A percentile compares a stretch with the other conserved stretches of the same genome.
Conservation (phyloP, 176 grass and related monocot species). For the Zoysia pacifica region DNA sequence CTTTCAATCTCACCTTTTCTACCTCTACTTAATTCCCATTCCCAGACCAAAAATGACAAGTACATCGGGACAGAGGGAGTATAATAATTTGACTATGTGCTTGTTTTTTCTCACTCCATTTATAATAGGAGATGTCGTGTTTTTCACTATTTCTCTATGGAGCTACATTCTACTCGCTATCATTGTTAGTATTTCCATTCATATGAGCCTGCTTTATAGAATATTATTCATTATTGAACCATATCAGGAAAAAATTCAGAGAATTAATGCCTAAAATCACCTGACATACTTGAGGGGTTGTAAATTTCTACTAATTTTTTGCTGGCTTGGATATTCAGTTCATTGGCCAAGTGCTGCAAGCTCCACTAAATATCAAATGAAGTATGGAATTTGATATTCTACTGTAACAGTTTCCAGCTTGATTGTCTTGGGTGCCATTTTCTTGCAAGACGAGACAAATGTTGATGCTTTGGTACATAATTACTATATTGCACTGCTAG, state of each 20-base stretch:
- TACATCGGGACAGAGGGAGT: no score
- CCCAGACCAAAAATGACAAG: no score
- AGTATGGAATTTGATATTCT: slow-evolving; percentile 64
- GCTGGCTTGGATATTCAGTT: slow-evolving; percentile 77
- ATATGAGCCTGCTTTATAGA: not conserved
- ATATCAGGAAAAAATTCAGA: slow-evolving; percentile 21
- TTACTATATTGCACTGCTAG: slow-evolving; percentile 26
- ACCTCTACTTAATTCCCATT: no score
- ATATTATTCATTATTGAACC: slow-evolving; percentile 25
- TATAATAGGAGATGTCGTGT: slow-evolving; percentile 1
- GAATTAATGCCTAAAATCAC: slow-evolving; percentile 11
- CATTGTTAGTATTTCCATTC: slow-evolving; percentile 16
- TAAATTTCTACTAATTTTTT: slow-evolving; percentile 59
- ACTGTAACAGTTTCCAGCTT: slow-evolving; percentile 56
- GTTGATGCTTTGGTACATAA: slow-evolving; percentile 21
- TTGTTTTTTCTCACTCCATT: not conserved
- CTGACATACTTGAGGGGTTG: slow-evolving; percentile 43
- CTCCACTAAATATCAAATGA: slow-evolving; percentile 59
- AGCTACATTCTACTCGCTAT: not conserved
- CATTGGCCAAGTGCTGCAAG: slow-evolving; percentile 67
- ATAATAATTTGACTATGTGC: not conserved
- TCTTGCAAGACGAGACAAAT: slow-evolving; percentile 45
- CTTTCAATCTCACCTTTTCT: no score
- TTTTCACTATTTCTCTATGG: not conserved
- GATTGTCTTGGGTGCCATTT: slow-evolving; percentile 45